phyloP scores from a whole-genome alignment of 768 basidiomycete genomes.

The Crassisporium funariophilum region DNA sequence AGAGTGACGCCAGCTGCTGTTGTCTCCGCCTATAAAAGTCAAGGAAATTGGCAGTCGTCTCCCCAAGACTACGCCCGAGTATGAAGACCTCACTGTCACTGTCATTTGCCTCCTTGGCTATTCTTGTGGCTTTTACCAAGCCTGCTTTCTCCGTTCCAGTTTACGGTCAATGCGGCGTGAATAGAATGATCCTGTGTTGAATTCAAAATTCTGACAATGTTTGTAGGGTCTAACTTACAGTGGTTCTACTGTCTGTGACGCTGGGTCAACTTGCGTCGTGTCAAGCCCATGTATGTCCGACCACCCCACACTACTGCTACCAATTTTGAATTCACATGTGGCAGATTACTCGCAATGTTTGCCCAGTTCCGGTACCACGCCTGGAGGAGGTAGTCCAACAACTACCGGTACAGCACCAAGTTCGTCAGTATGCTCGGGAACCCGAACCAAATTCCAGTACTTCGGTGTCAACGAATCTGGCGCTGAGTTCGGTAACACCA shows the following conservation, averaged over 20 bases:
- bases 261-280: slow-evolving; percentile 42
- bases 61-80: slow-evolving; percentile 3
- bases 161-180: slow-evolving; percentile 57
- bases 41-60: no score
- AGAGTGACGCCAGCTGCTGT: not conserved
- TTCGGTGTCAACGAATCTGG: slow-evolving; percentile 67
- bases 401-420: slow-evolving; percentile 28
- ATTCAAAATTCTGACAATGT: slow-evolving; percentile 4
- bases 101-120: slow-evolving; percentile 31
- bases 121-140: slow-evolving; percentile 29
- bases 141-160: slow-evolving; percentile 38
- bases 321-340: not conserved
- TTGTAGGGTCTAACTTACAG: slow-evolving; percentile 41
- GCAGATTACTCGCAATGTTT: slow-evolving; percentile 53
- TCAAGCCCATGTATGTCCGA: slow-evolving; percentile 42
- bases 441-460: slow-evolving; percentile 57
- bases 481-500: slow-evolving; percentile 58
- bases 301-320: not conserved
- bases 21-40: not conserved
- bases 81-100: slow-evolving; percentile 33
- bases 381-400: slow-evolving; percentile 23
- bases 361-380: slow-evolving; percentile 33
- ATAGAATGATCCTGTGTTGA: slow-evolving; percentile 15
- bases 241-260: slow-evolving; percentile 48
- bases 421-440: slow-evolving; percentile 39